Evolutionary conservation across 306 rosid species (phyloP).

Genomic region (Senna siamea): DNA sequence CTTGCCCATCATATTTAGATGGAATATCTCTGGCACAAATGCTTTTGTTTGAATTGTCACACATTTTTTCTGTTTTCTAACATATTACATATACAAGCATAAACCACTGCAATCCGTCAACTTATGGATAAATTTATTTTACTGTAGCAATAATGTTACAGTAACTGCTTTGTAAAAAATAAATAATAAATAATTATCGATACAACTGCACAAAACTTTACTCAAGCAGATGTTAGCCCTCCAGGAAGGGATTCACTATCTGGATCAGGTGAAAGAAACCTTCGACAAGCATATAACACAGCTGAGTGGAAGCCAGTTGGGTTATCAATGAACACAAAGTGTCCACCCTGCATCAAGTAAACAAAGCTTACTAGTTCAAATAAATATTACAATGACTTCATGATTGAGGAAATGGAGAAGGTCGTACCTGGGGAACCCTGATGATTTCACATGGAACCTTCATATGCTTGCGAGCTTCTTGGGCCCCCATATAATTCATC

Average conservation of each 20-base stretch:
- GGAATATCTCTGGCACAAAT: slow-evolving; percentile 10
- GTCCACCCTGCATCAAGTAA: slow-evolving; percentile 72
- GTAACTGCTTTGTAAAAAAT: neutral
- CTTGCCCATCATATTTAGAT: slow-evolving; percentile 11
- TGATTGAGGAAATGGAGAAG: slow-evolving; percentile 29
- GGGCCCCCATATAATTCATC: slow-evolving; percentile 91
- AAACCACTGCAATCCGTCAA: neutral
- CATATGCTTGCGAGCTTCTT: slow-evolving; percentile 90
- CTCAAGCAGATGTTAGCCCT: slow-evolving; percentile 67
- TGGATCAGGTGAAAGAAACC: slow-evolving; percentile 65
- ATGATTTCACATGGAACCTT: slow-evolving; percentile 90
- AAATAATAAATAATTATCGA: neutral
- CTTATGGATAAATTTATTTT: slow-evolving; percentile 3
- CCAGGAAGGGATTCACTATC: slow-evolving; percentile 67
- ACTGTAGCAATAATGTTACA: slow-evolving; percentile 17
- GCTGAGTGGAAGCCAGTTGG: slow-evolving; percentile 81
- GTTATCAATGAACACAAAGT: slow-evolving; percentile 87
- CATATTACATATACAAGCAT: neutral
- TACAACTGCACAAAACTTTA: slow-evolving; percentile 7
- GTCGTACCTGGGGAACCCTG: slow-evolving; percentile 83
- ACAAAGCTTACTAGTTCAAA: slow-evolving; percentile 18
- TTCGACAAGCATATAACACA: slow-evolving; percentile 75
- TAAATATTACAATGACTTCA: slow-evolving; percentile 9
- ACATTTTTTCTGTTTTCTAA: neutral
- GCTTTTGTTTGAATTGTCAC: slow-evolving; percentile 18